Conservation (phyloP, 345 rosid species). For the Reutealis trisperma region DNA sequence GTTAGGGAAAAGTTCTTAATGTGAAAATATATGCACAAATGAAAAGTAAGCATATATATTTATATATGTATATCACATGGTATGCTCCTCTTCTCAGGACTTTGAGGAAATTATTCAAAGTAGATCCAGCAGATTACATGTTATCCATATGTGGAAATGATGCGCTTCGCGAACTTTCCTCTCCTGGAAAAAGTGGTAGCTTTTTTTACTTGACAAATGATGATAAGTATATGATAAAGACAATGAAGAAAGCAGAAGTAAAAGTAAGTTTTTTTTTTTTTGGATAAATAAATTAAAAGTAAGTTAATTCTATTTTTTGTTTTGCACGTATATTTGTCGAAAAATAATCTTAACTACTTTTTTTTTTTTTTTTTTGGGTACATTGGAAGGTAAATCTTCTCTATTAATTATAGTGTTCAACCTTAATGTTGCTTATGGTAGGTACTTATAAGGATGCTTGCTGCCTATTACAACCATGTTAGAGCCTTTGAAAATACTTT, state of each 20-base stretch:
- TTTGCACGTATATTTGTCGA: neutral
- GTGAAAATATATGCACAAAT: too few species aligned
- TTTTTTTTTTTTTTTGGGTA: too few species aligned
- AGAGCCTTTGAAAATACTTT: conserved; percentile 81
- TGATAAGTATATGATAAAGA: conserved; percentile 94
- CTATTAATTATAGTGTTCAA: neutral
- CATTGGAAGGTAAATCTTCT: too few species aligned
- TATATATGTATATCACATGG: too few species aligned
- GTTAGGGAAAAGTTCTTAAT: too few species aligned
- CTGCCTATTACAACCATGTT: conserved; percentile 83
- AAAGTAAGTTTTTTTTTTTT: conserved; percentile 81
- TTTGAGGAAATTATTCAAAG: conserved; percentile 87
- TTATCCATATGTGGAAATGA: conserved; percentile 86
- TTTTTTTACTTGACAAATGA: conserved; percentile 89
- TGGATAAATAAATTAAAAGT: too few species aligned
- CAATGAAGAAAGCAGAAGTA: conserved; percentile 85
- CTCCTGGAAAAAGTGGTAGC: conserved; percentile 99
- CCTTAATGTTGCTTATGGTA: conserved; percentile 18
- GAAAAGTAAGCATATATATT: neutral
- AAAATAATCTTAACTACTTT: too few species aligned
- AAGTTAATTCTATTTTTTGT: conserved; percentile 10
- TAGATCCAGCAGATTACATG: conserved; percentile 97
- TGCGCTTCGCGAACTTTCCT: conserved; percentile 91
- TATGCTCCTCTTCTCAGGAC: conserved; percentile 46
- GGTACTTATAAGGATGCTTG: conserved; percentile 95